phyloP scores from a whole-genome alignment of 1,139 yeast species.

The Sugiyamaella novakii region DNA sequence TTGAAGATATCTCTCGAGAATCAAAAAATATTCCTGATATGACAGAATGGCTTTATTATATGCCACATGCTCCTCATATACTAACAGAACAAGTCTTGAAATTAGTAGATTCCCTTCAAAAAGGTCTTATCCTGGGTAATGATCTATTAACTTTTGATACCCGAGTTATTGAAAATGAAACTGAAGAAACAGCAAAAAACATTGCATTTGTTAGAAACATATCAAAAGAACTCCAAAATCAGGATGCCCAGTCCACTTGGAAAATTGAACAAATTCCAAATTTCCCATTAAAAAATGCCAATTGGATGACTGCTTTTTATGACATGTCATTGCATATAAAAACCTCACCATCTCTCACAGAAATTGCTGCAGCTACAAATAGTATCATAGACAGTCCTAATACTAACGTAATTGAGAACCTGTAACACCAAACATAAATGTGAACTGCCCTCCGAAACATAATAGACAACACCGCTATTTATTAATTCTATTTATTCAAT shows the following conservation, averaged over 20 bases:
- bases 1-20: conserved; percentile 28
- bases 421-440: too few species aligned
- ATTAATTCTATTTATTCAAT: conserved; percentile 11
- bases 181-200: neutral
- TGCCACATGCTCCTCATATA: conserved; percentile 75
- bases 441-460: too few species aligned
- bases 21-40: conserved; percentile 13
- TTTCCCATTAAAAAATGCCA: conserved; percentile 31
- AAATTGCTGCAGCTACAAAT: too few species aligned
- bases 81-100: conserved; percentile 53
- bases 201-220: conserved; percentile 9
- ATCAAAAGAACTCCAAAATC: conserved; percentile 1
- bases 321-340: conserved; percentile 39
- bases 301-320: conserved; percentile 43
- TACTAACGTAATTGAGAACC: too few species aligned
- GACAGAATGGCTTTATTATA: conserved; percentile 49
- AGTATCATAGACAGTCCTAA: too few species aligned
- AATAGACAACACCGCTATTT: too few species aligned
- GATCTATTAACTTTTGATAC: conserved; percentile 37
- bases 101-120: conserved; percentile 38
- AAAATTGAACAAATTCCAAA: conserved; percentile 27
- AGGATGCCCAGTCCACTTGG: conserved; percentile 22
- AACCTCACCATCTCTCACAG: too few species aligned
- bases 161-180: conserved; percentile 6
- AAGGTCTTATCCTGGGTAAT: conserved; percentile 36